phyloP scores from a whole-genome alignment of 192 early-diverging fungal genomes.

The Coemansia furcata region DNA sequence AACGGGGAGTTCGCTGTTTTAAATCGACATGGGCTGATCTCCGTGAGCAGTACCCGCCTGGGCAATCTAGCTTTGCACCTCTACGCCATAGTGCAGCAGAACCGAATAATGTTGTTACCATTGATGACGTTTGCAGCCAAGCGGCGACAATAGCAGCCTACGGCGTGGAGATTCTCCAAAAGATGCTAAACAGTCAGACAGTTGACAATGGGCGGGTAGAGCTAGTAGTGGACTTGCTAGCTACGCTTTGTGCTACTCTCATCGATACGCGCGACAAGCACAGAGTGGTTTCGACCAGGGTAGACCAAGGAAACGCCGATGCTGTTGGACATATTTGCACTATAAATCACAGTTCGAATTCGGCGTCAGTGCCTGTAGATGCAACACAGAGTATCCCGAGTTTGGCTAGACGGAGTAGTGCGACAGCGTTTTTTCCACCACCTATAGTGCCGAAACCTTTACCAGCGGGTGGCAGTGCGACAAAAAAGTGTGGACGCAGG shows the following conservation, averaged over 20 bases:
- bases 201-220: neutral
- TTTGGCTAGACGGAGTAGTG: too few relatives aligned
- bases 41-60: neutral
- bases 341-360: neutral
- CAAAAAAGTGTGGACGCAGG: too few relatives aligned
- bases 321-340: neutral
- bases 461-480: too few relatives aligned
- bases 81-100: neutral
- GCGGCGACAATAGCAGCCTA: neutral
- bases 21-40: neutral
- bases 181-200: neutral
- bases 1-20: neutral
- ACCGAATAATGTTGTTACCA: neutral
- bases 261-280: neutral
- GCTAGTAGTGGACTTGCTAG: neutral
- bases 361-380: neutral
- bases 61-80: neutral
- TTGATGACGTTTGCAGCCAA: neutral
- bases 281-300: neutral
- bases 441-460: too few relatives aligned
- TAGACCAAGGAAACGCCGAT: too few relatives aligned
- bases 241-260: neutral
- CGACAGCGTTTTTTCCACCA: too few relatives aligned
- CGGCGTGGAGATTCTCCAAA: neutral
- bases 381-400: too few relatives aligned